Evolutionary conservation across 1,284 basidiomycete species (phyloP), one percentile per base, ranked within the genome.

Genomic region (Sanghuangporus sanghuang): DNA sequence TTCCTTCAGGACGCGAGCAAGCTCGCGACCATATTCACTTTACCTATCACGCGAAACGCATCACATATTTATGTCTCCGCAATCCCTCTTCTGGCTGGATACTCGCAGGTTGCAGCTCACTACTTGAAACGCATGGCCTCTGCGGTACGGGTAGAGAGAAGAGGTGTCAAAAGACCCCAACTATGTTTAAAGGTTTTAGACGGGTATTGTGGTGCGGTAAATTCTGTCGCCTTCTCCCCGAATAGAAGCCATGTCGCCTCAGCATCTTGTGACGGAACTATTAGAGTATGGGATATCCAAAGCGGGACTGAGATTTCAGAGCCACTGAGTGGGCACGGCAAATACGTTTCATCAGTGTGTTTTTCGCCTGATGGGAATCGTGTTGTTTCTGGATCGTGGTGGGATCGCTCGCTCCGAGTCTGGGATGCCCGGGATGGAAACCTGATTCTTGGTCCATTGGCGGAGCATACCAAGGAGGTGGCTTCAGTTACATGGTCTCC

Each of bases 401-500:
- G 23, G 23, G 58, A 60, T n/a, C 2, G 46, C 1, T 52, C 58
- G 14, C 16, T 60, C 7, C 11, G 42, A n/a, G 58, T 60, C 18
- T 50, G 58, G 58, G 58, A 60, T 52, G 32, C 46, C 8, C 18
- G 50, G 36, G 32, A 32, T n/a, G 58, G 58, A 7, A 14, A 23
- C 12, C n/a, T n/a, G 8, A 2, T 46, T n/a, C 16, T 46, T n/a
- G 8, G 18, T 12, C 39, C 32, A 4, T 2, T 12, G 11, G 18
- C 1, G 14, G 40, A 32, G 50, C 65, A 12, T 54, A 68, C 52
- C 55, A 18, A 2, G 58, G 61, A 38, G 62, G 59, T 42, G 62
- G 71, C 35, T 57, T 48, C 63, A 21, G 65, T 67, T n/a, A 67
- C 68, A 2, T 62, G 14, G 42, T 62, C 60, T 3, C 60, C 52